Base-by-base conservation (phyloP, 2,329 filamentous ascomycete species). In the Fusarium sp. region DNA sequence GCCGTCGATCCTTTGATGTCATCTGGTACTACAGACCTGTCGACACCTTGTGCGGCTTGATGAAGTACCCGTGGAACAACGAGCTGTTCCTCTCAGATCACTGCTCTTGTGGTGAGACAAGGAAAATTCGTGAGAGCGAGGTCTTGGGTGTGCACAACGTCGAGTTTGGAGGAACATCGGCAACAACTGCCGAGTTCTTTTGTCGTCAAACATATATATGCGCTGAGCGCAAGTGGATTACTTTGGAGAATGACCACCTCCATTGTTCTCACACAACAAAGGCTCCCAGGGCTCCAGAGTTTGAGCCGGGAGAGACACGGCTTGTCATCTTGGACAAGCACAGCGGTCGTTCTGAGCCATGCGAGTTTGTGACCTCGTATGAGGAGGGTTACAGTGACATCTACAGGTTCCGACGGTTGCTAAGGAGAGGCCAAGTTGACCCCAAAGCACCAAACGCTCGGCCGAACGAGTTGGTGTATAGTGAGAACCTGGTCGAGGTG, bases 11-110 rank as follows among this genome's bases (percentile, higher is more conserved):
- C 2, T 89, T 95, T 13, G 87, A 92, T 64, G 88, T 95, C 0
- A 86, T 93, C 1, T 97, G 94, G 94, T 84, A 97, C 0, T 96
- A 95, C 74, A 86, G 89, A 3, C 89, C 94, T 0, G 84, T 86
- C 0, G 92, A 97, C 64, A 97, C 94, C 0, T 88, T 92, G 0
- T 93, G 95, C 50, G 89, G 87, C 0, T 83, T 88, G 7, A 91
- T 92, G 82, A 87, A 87, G 11, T 97, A 96, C 75, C 92, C 92
- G 0, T 92, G 90, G 81, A 71, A 83, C 0, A 93, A 95, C 61
- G 94, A 97, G 81, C 81, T 97, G 0, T 97, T 97, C 71, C 82
- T 96, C 0, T 94, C 92, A 0, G 90, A 95, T 60, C 91, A 95
- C 68, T 96, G 94, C 82, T 93, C 92, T 1, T 97, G 94, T 71